Conservation (phyloP, 2,329 filamentous ascomycete species). For the Fusarium cyanostomum region DNA sequence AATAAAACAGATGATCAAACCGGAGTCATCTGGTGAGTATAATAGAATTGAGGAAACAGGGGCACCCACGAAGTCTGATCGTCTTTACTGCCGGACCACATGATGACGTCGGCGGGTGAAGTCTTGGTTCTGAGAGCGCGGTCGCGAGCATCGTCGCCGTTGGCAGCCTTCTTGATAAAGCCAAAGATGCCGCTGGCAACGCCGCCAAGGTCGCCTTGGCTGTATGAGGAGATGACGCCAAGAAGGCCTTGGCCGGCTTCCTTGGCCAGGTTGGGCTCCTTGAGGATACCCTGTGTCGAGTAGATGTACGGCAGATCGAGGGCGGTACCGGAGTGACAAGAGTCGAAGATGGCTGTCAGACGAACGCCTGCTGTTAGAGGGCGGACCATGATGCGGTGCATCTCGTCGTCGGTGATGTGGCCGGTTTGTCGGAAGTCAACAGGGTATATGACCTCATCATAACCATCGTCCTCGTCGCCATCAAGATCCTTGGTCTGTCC, state of each 20-base stretch:
- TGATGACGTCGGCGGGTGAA: slow-evolving; percentile 92
- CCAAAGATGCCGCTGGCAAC: slow-evolving; percentile 83
- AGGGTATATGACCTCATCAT: slow-evolving; percentile 85
- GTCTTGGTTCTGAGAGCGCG: slow-evolving; percentile 89
- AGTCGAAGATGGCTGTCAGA: slow-evolving; percentile 71
- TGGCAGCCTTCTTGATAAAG: slow-evolving; percentile 89
- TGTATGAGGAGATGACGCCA: slow-evolving; percentile 67
- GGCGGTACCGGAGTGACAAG: slow-evolving; percentile 73
- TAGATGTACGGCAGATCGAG: slow-evolving; percentile 75
- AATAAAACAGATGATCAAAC: slow-evolving; percentile 17
- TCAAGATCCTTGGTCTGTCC: slow-evolving; percentile 84
- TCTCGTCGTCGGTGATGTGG: slow-evolving; percentile 85
- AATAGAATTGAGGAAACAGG: slow-evolving; percentile 40
- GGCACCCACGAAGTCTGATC: slow-evolving; percentile 86
- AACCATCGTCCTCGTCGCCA: slow-evolving; percentile 83
- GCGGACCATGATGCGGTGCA: slow-evolving; percentile 77
- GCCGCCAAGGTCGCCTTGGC: slow-evolving; percentile 79
- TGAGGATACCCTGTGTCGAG: slow-evolving; percentile 73
- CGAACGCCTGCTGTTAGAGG: slow-evolving; percentile 66
- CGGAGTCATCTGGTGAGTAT: slow-evolving; percentile 20
- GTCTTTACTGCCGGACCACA: slow-evolving; percentile 98
- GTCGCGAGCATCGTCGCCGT: slow-evolving; percentile 82
- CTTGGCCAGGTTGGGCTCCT: slow-evolving; percentile 74
- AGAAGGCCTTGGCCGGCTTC: slow-evolving; percentile 73
- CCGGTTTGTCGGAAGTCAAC: slow-evolving; percentile 83